Evolutionary conservation across 306 rosid genomes (phyloP).

Genomic region (Malus domestica): ASM211411v1 NC_041803.1:16238501-16239000

Average conservation of each 20-base stretch:
- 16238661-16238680: slow-evolving; percentile 26
- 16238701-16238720: neutral
- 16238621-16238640: slow-evolving; percentile 80
- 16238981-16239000: slow-evolving; percentile 19
- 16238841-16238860: slow-evolving; percentile 14
- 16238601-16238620: slow-evolving; percentile 75
- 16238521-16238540: neutral
- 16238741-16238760: neutral
- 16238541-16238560: slow-evolving; percentile 34
- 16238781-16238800: neutral
- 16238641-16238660: slow-evolving; percentile 71
- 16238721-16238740: slow-evolving; percentile 1
- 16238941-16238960: slow-evolving; percentile 25
- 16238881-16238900: slow-evolving; percentile 39
- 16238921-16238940: slow-evolving; percentile 32
- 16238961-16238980: slow-evolving; percentile 29
- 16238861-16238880: slow-evolving; percentile 25
- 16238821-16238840: slow-evolving; percentile 15
- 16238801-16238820: slow-evolving; percentile 18
- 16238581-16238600: slow-evolving; percentile 85
- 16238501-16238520: neutral
- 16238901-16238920: slow-evolving; percentile 38
- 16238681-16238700: neutral
- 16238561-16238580: slow-evolving; percentile 84
- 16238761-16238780: neutral